Evolutionary conservation across 805 yeast species (phyloP), one percentile per base, ranked within the genome.

Genomic region (Ogataea wickerhamii): DNA sequence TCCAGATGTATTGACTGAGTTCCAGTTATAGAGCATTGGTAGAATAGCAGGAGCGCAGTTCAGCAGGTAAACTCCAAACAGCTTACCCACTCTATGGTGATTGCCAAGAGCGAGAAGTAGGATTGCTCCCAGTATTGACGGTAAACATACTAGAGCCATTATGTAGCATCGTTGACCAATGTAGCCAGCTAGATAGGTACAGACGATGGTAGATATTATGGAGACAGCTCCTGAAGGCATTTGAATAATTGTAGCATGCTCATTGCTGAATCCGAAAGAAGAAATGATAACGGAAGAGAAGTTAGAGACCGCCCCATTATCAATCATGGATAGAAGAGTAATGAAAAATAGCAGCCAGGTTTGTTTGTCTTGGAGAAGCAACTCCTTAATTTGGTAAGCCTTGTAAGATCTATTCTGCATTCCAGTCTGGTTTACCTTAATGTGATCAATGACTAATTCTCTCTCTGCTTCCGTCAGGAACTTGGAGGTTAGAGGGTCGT

Each of bases 281-380:
- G 20, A 17, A 18, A 29, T 29, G 18, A 29, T 29, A 12, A 29
- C 13, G 14, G 32, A 29, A 18, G 32, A 29, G 61, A 49, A 7
- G 20, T 63, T 49, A 3, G 58, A 50, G 39, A 74, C 63, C 26
- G 71, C 61, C 32, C 68, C 60, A 46, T 71, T 68, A 49, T 66
- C 67, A 32, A 80, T 64, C 38, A 68, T 67, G 29, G 57, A 62
- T 19, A 68, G 51, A 18, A 77, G 50, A 6, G 70, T 70, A 43
- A 66, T 62, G 2, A 61, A 40, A 43, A 74, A 67, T 42, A 64
- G 60, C n/a, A 74, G 47, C 73, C 76, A 76, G 4, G 74, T 68
- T 47, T 71, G 68, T 36, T 57, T 46, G 47, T 80, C 86, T 10
- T 29, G 20, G 13, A 53, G 48, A 26, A 78, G 39, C 6, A 76